Evolutionary conservation across 208 protist species (phyloP), one percentile per base, ranked within the genome.

Genomic region (Acanthamoeba culbertsoni): DNA sequence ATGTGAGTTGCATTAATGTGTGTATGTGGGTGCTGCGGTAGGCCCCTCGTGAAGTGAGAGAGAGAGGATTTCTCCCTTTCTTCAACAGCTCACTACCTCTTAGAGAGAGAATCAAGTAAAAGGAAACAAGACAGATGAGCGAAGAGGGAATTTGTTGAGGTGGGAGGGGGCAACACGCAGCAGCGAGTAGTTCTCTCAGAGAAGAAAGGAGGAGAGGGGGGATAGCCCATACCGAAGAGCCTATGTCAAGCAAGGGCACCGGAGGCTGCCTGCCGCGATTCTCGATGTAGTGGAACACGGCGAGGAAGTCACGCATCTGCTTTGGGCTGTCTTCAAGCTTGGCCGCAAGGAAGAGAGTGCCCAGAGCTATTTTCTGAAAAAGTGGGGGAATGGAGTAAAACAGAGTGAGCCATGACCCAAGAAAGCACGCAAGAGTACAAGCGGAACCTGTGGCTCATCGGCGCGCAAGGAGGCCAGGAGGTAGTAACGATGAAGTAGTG

Each of bases 401-500:
- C 8, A 88, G 3, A 7, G 63, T 92, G 31, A 26, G 23, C 23
- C n/a, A n/a, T n/a, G n/a, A n/a, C n/a, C n/a, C n/a, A n/a, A n/a
- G n/a, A n/a, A n/a, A n/a, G n/a, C n/a, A n/a, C n/a, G n/a, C n/a
- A n/a, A n/a, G n/a, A n/a, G n/a, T n/a, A n/a, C n/a, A n/a, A n/a
- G n/a, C n/a, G n/a, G n/a, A n/a, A n/a, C 71, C 28, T 42, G 62
- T 3, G 59, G 93, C 37, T 18, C 7, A 48, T 53, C 46, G 2
- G 91, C 82, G 20, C 62, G 86, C 14, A 96, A 92, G 18, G 75
- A 93, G 12, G 31, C 45, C 26, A 86, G 73, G 28, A 82, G 86
- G 86, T 92, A 96, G 51, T 95, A 95, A 14, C 95, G 91, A 86
- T 96, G 95, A 51, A 96, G 95, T 14, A 96, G 57, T 8, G 89